These are phyloP conservation scores for Aspergillus ruber DNA, from an alignment of 2,329 filamentous ascomycete genomes.

Conservation along the genomic window DNA sequence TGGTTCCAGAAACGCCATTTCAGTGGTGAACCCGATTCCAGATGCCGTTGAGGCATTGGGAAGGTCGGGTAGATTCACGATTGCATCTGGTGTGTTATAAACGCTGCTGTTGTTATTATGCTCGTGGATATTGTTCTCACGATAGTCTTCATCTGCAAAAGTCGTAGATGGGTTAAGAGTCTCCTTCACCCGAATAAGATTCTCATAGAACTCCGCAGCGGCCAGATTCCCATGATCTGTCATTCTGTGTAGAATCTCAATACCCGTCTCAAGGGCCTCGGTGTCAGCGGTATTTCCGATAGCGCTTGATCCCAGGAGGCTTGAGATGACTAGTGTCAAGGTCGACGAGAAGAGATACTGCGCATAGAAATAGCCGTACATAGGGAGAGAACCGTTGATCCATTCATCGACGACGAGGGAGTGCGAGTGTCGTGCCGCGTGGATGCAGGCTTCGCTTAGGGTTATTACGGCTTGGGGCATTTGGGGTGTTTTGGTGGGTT, in stretches of 20 bases:
- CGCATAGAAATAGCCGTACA: slow-evolving; percentile 29
- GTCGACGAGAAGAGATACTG: slow-evolving; percentile 29
- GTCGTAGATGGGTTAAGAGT: slow-evolving; percentile 1
- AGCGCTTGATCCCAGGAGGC: slow-evolving; percentile 9
- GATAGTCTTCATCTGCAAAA: background rate
- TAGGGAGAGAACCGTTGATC: slow-evolving; percentile 25
- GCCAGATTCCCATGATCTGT: slow-evolving; percentile 24
- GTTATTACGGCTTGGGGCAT: slow-evolving; percentile 20
- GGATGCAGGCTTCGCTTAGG: slow-evolving; percentile 27
- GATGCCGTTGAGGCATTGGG: background rate
- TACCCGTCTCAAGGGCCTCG: slow-evolving; percentile 17
- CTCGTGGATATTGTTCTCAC: slow-evolving; percentile 7
- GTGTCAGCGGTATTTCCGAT: slow-evolving; percentile 14
- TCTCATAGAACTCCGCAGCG: slow-evolving; percentile 23
- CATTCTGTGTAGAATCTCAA: slow-evolving; percentile 21
- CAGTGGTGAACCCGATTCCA: slow-evolving; percentile 12
- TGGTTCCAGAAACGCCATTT: slow-evolving; percentile 19
- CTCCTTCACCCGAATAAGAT: slow-evolving; percentile 14
- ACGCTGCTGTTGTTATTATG: background rate
- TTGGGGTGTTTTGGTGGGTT: slow-evolving; percentile 4
- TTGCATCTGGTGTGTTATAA: slow-evolving; percentile 2
- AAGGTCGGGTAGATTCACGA: background rate
- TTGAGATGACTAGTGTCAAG: slow-evolving; percentile 26
- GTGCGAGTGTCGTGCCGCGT: slow-evolving; percentile 26
- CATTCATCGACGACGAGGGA: slow-evolving; percentile 24